Evolutionary conservation across 148 eudicot genomes (phyloP), one percentile per base, ranked within the genome.

Genomic region (Rhododendron griersonianum): DNA sequence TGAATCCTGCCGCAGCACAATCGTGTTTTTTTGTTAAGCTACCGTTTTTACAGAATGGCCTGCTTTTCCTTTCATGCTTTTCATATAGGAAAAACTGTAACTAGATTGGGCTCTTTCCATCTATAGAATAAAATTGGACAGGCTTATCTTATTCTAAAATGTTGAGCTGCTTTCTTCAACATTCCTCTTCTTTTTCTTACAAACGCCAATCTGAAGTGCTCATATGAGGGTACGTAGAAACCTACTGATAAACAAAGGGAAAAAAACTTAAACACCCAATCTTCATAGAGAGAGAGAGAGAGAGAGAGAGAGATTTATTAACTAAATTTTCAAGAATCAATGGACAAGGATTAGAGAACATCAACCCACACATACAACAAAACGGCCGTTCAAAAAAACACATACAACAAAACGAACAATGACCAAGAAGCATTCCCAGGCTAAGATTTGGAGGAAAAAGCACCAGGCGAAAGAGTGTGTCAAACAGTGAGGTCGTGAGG

Each of bases 271-370:
- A 11, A 50, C 55, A 51, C 16, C 15, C 55, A 51, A 10, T 48
- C 51, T 48, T 48, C 15, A 51, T 0, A 57, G 28, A 63, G 69
- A 63, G 69, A 61, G 69, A n/a, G 33, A 28, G 28, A 39, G 79
- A 75, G 80, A 75, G 79, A 76, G 79, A 76, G 79, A 78, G 55
- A 55, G 71, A 71, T 35, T 71, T 69, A 45, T 47, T 83, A 19
- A 48, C 41, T 15, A 47, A 67, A 48, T 1, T 45, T 47, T 45
- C 63, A 47, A 69, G 37, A 18, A 83, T 30, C 61, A 83, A 69
- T 11, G 51, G n/a, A 44, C 51, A 78, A 39, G 30, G 28, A 78
- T n/a, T 19, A 78, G 51, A 78, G 14, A 78, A 44, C 33, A 78
- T 78, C 81, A 44, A 78, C 5, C n/a, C 81, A 78, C 28, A 78